Base-by-base conservation (phyloP, 768 basidiomycete genomes). In the Mycena capillaripes region DNA sequence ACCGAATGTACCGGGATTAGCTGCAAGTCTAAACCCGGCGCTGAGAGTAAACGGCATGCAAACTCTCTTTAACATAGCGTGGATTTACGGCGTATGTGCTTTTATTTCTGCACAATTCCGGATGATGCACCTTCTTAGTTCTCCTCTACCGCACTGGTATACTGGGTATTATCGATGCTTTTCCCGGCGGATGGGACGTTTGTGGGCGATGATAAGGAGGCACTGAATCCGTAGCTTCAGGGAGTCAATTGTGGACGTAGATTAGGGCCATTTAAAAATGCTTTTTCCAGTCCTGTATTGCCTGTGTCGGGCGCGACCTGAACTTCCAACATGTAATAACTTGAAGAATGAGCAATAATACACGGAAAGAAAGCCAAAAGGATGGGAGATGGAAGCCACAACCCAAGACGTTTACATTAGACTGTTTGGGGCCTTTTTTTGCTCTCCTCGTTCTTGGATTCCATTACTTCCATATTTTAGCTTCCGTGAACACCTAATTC, bases 1-100 rank as follows among this genome's bases (percentile, higher is more conserved):
- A 0, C 93, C 93, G 4, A 91, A 87, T 66, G 76, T 97, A 17
- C 95, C 95, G 0, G 95, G 96, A 3, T 86, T 97, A 60, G 88
- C 93, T 71, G 86, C 89, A 76, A 90, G 89, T 48, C 94, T 97
- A 80, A 91, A 93, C 76, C 79, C 89, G 3, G 83, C 80, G 10
- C 86, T 96, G 76, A 66, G 85, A 0, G 90, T 94, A 23, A 93
- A 92, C 17, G 84, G 88, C 76, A 16, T 36, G 2, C 2, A 86
- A 84, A 71, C 79, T 93, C 14, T 95, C 91, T 78, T 89, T 92
- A 34, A 63, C 76, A 86, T 95, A 70, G 89, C 91, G 2, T 96
- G 92, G 90, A 77, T 95, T 17, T 93, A 91, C 76, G 92, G 93
- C 66, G 93, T 94, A 80, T 11, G 61, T 27, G n/a, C 5, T 23